Evolutionary conservation across 1,284 basidiomycete genomes (phyloP), one percentile per base, ranked within the genome.

Genomic region (Cryptococcus sp.): DNA sequence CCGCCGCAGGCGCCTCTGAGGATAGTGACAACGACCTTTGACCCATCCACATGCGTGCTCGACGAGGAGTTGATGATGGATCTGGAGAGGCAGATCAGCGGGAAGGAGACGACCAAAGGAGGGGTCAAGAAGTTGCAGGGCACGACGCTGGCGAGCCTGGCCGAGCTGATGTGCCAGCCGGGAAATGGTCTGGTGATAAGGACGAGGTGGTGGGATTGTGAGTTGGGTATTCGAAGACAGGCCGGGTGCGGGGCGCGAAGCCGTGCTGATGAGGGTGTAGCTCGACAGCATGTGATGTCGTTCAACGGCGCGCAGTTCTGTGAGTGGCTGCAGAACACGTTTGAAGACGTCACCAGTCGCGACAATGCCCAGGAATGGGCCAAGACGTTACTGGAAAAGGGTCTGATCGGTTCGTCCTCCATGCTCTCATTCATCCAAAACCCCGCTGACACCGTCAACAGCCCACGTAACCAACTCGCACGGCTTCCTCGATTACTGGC

Each of bases 221-320:
- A 65, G 71, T 66, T 0, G 15, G 1, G 11, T 23, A 42, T 18
- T 1, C 53, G 45, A 23, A 53, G n/a, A 28, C 33, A n/a, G n/a
- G 46, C 6, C 9, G 37, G 6, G 39, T n/a, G 46, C 21, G 12
- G n/a, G n/a, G n/a, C n/a, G n/a, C n/a, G n/a, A n/a, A n/a, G n/a
- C n/a, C 5, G 12, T 46, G 8, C 33, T 46, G 39, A 46, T 24
- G 18, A 21, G 28, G 23, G 5, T 16, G 12, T 16, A 60, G 58
- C 59, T n/a, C 47, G 59, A 49, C 56, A 61, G 53, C 69, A 70
- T 59, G 66, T 69, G 2, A 86, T 91, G 63, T 87, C 87, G 3
- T 95, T 96, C 71, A 89, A 85, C 12, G 91, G 91, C 0, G 85
- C 85, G 57, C 88, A 92, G 50, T 85, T 95, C 63, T 87, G 91